A percentile compares a stretch with the other conserved stretches of the same genome.
Conservation (phyloP, 1,139 yeast species). For the Hansenula lynferdii region DNA sequence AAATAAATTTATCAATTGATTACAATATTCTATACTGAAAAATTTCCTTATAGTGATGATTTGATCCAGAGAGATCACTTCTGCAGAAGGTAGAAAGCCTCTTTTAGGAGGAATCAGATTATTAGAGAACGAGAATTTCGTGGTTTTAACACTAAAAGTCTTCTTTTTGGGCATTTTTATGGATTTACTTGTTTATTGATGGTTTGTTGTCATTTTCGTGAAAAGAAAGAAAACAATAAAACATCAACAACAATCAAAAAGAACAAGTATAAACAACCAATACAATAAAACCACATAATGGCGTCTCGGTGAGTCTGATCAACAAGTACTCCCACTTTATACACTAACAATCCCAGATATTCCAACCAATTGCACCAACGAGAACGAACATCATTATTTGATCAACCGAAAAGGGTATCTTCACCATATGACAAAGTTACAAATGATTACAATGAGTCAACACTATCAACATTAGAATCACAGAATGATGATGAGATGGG, state of each 20-base stretch:
- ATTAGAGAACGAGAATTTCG: neutral
- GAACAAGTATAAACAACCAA: too few relatives aligned
- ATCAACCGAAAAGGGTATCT: slow-evolving; percentile 34
- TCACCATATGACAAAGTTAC: slow-evolving; percentile 47
- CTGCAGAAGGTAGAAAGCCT: slow-evolving; percentile 3
- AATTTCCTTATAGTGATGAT: slow-evolving; percentile 44
- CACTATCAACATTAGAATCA: slow-evolving; percentile 68
- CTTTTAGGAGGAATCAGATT: neutral
- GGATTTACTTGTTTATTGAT: too few relatives aligned
- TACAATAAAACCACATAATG: too few relatives aligned
- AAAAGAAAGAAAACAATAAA: too few relatives aligned
- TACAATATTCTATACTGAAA: slow-evolving; percentile 38
- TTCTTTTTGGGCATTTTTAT: slow-evolving; percentile 2
- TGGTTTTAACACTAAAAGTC: neutral
- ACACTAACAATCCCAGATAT: slow-evolving; percentile 16
- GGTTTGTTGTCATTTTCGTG: too few relatives aligned
- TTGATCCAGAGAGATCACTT: slow-evolving; percentile 27
- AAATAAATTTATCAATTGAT: slow-evolving; percentile 38
- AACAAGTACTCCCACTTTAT: too few relatives aligned
- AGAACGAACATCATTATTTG: slow-evolving; percentile 44
- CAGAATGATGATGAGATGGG: slow-evolving; percentile 79
- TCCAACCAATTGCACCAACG: slow-evolving; percentile 41
- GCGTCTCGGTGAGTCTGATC: neutral
- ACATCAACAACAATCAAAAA: too few relatives aligned
- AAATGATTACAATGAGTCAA: slow-evolving; percentile 50